Base-by-base conservation (phyloP, 441 rosid species). In the Jatropha podagrica region DNA sequence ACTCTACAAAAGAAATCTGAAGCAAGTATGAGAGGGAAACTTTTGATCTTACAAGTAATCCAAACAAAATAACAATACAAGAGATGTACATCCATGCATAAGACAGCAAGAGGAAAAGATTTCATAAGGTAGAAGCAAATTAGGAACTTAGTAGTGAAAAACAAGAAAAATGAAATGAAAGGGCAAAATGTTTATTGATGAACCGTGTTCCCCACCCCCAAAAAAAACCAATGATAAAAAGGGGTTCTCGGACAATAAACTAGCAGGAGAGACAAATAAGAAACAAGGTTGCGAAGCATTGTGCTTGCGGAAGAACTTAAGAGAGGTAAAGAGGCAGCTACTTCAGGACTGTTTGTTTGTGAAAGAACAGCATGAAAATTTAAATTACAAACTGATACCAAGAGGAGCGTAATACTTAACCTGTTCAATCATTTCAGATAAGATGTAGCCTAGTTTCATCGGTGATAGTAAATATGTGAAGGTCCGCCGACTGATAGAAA, bases 1-100 rank as follows among this genome's bases (percentile, higher is more conserved):
- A 52, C 69, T 32, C 79, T 77, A 52, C 65, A 78, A 18, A 26
- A 68, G 32, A 73, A 73, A 68, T 49, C 32, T 0, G 61, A 73
- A 73, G 14, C 40, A 46, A 65, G 70, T 10, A 26, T 40, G 65
- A 74, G 77, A 56, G 32, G 4, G 14, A 13, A 32, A 14, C 10
- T 7, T n/a, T 32, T 9, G 18, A 71, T 71, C 37, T 20, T 56
- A 62, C 7, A 62, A 15, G 44, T 3, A 37, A 27, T 12, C 40
- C 18, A 56, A 56, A n/a, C 48, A 38, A 56, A 41, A 46, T 9
- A 49, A 49, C 20, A 14, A 68, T 26, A 49, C 38, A 68, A 68
- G 58, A 48, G 14, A 49, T 37, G 3, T 4, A 13, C 1, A 37
- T 62, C 65, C 18, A 6, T 32, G 44, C 65, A 14, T n/a, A 32